Conservation (phyloP, 2,329 filamentous ascomycete genomes). For the Penicillium fuscoglaucum region DNA sequence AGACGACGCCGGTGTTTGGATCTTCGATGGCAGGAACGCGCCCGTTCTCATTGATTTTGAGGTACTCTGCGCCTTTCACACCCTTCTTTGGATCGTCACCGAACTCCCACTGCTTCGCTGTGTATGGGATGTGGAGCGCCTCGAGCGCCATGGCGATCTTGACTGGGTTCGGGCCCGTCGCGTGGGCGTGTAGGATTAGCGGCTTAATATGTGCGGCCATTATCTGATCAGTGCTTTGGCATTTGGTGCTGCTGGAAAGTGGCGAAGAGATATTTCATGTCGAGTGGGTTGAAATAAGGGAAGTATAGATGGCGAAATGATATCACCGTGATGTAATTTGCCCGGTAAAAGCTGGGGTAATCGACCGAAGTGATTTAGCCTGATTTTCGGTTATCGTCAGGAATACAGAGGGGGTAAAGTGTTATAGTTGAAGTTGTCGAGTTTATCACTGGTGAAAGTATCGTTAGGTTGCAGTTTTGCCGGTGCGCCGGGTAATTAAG, state of each 20-base stretch:
- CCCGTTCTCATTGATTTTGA: constrained; percentile 49
- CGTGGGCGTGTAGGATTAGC: constrained; percentile 44
- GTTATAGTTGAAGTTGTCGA: not conserved
- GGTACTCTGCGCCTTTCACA: constrained; percentile 32
- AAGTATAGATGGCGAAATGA: constrained; percentile 6
- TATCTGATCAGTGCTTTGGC: not conserved
- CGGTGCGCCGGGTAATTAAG: not conserved
- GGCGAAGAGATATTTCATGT: not conserved
- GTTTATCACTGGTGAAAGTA: too few species aligned
- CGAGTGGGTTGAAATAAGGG: not conserved
- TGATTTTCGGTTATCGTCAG: not conserved
- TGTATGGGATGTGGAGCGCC: constrained; percentile 43
- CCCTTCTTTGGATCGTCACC: constrained; percentile 40
- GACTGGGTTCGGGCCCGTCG: constrained; percentile 45
- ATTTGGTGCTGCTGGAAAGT: not conserved
- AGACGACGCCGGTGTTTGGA: constrained; percentile 40
- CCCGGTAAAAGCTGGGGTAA: not conserved
- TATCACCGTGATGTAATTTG: constrained; percentile 21
- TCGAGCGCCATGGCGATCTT: constrained; percentile 48
- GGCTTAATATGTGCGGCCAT: constrained; percentile 33
- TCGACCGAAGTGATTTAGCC: constrained; percentile 5
- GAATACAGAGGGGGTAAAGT: not conserved
- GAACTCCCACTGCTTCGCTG: constrained; percentile 46
- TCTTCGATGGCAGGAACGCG: constrained; percentile 43
- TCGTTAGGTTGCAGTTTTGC: not conserved